Conservation (phyloP, 441 rosid genomes). For the Erysimum pusillum region DNA sequence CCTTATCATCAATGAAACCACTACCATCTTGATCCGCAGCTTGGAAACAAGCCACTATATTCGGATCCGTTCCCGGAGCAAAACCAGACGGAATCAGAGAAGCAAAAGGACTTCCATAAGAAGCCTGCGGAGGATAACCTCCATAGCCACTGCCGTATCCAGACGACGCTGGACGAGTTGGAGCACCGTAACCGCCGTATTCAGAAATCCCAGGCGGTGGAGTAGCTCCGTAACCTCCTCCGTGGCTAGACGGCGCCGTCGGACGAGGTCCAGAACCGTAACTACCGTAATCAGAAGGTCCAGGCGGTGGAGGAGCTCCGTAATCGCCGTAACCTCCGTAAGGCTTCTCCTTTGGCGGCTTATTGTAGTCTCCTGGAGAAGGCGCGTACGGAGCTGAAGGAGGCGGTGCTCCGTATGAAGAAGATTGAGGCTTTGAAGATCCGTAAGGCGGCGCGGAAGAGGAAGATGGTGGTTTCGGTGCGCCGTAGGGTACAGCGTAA, state of each 20-base stretch:
- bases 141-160: conserved; percentile 41
- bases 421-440: conserved; percentile 34
- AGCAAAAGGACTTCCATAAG: conserved; percentile 72
- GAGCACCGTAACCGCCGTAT: conserved; percentile 43
- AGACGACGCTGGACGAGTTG: conserved; percentile 41
- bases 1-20: conserved; percentile 87
- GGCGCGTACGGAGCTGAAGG: conserved; percentile 49
- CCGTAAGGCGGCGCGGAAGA: conserved; percentile 42
- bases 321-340: conserved; percentile 38
- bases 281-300: conserved; percentile 37
- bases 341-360: conserved; percentile 67
- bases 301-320: conserved; percentile 36
- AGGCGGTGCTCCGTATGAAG: conserved; percentile 57
- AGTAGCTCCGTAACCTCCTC: conserved; percentile 50
- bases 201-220: conserved; percentile 42
- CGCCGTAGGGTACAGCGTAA: conserved; percentile 46
- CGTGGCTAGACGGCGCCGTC: conserved; percentile 26
- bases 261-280: conserved; percentile 48
- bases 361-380: conserved; percentile 43
- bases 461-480: conserved; percentile 26
- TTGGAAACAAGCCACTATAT: conserved; percentile 75
- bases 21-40: conserved; percentile 86
- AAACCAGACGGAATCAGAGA: conserved; percentile 81
- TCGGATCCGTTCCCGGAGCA: conserved; percentile 88
- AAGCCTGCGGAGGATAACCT: conserved; percentile 48